phyloP scores from a whole-genome alignment of 192 early-diverging fungal genomes.

The Rhizophagus clarus region DNA sequence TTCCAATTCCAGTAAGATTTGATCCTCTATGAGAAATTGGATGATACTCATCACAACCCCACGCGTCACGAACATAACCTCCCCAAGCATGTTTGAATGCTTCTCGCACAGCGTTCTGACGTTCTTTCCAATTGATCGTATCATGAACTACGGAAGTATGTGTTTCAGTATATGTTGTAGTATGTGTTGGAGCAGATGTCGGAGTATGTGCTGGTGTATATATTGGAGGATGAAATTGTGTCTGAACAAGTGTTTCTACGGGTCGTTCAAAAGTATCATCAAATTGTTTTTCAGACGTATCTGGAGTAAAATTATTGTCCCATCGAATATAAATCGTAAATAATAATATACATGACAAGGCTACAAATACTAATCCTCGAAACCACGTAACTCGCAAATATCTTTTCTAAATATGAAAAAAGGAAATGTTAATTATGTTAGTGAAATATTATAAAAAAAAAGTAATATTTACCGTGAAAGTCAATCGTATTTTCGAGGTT shows the following conservation, averaged over 20 bases:
- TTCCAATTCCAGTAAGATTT: slow-evolving; percentile 60
- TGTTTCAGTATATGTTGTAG: too few species aligned
- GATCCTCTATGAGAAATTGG: slow-evolving; percentile 68
- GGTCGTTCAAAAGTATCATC: neutral
- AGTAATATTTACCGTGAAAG: neutral
- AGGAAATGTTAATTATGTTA: neutral
- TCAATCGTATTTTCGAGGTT: neutral
- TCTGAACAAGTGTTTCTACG: neutral
- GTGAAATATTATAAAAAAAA: neutral
- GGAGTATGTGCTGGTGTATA: too few species aligned
- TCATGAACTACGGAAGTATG: neutral
- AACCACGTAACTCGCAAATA: neutral
- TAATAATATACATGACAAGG: neutral
- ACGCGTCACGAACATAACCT: slow-evolving; percentile 76
- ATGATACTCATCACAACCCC: slow-evolving; percentile 84
- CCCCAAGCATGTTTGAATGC: slow-evolving; percentile 82
- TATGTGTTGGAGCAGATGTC: too few species aligned
- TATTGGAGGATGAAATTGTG: too few species aligned
- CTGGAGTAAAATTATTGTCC: neutral
- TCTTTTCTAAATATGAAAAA: neutral
- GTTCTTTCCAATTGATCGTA: slow-evolving; percentile 44
- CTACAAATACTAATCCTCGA: neutral
- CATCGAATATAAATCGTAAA: neutral
- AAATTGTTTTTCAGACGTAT: too few species aligned
- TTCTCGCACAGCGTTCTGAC: slow-evolving; percentile 58